Conservation (phyloP, 208 protist species). For the Trypanosoma conorhini region DNA sequence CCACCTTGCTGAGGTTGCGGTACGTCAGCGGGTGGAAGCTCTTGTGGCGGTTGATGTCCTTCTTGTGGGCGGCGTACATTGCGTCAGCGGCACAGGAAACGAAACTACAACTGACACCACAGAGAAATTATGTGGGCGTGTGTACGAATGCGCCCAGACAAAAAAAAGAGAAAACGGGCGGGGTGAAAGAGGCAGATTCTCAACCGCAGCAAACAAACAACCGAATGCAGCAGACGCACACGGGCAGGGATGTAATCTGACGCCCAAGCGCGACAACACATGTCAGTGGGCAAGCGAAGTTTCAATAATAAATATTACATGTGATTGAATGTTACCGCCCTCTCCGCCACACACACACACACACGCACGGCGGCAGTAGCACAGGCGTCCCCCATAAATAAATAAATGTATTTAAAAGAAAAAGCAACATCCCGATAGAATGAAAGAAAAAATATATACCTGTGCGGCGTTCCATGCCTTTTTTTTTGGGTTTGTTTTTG, state of each 20-base stretch:
- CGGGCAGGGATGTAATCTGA: background rate
- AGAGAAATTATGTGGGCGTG: background rate
- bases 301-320: background rate
- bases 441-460: background rate
- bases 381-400: slow-evolving; percentile 1
- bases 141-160: background rate
- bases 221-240: background rate
- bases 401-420: slow-evolving; percentile 10
- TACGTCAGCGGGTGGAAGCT: slow-evolving; percentile 86
- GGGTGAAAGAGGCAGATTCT: too few species aligned
- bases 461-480: background rate
- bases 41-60: slow-evolving; percentile 91
- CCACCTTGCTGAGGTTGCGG: slow-evolving; percentile 71
- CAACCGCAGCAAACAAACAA: background rate
- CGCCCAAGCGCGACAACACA: background rate
- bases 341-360: slow-evolving; percentile 1
- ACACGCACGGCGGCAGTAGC: slow-evolving; percentile 13
- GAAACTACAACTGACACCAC: background rate
- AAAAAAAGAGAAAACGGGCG: too few species aligned
- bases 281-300: background rate
- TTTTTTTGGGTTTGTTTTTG: background rate
- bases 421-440: background rate
- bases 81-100: background rate
- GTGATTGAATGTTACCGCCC: background rate
- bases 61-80: slow-evolving; percentile 88